Evolutionary conservation across 768 basidiomycete genomes (phyloP).

Genomic region (Mycena filopes): DNA sequence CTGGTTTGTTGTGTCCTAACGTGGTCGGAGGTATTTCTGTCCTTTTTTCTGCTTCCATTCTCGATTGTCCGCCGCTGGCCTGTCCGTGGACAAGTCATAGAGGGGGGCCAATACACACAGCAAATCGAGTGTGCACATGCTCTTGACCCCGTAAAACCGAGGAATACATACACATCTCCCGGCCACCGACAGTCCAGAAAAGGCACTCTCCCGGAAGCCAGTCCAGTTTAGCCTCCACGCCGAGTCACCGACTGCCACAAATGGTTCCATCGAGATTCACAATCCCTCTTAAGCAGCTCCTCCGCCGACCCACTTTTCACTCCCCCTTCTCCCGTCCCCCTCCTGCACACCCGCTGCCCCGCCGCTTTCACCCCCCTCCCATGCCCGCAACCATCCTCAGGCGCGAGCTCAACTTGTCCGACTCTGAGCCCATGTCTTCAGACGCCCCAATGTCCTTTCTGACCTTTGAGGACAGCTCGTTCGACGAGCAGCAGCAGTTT

Average conservation of each 20-base stretch:
- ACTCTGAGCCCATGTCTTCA: constrained; percentile 37
- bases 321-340: constrained; percentile 41
- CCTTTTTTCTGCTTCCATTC: constrained; percentile 28
- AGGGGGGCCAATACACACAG: not conserved
- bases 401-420: constrained; percentile 46
- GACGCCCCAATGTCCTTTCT: constrained; percentile 42
- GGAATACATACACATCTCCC: constrained; percentile 14
- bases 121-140: constrained; percentile 6
- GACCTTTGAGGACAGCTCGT: constrained; percentile 50
- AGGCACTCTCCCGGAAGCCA: not conserved
- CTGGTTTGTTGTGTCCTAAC: constrained; percentile 18
- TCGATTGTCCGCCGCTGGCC: not conserved
- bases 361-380: constrained; percentile 38
- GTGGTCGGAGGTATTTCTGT: constrained; percentile 17
- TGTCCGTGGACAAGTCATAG: not conserved
- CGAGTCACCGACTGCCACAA: constrained; percentile 28
- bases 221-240: not conserved
- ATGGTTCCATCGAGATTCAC: constrained; percentile 40
- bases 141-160: not conserved
- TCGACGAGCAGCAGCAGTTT: constrained; percentile 36
- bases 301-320: constrained; percentile 40
- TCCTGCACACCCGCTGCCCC: constrained; percentile 34
- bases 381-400: constrained; percentile 57
- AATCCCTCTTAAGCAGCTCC: constrained; percentile 55
- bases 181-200: constrained; percentile 3